phyloP scores from a whole-genome alignment of 2,329 filamentous ascomycete genomes.

The Cyphellophora europaea region DNA sequence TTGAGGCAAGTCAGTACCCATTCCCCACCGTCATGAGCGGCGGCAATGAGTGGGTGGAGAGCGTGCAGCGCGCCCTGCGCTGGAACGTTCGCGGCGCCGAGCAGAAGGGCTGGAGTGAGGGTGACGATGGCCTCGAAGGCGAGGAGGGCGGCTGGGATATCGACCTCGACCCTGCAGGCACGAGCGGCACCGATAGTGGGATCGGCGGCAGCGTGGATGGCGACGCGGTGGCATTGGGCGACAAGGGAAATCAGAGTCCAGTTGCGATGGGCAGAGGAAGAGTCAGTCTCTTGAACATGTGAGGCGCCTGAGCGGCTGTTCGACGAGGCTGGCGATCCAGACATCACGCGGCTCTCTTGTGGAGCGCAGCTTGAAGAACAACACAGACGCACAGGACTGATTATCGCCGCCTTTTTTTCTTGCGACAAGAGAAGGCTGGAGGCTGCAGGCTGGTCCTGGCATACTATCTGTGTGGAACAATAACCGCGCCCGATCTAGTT shows the following conservation, averaged over 20 bases:
- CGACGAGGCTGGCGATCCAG: too few relatives aligned
- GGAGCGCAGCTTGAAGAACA: too few relatives aligned
- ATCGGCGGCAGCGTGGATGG: conserved; percentile 59
- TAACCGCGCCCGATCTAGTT: too few relatives aligned
- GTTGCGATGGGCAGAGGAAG: conserved; percentile 39
- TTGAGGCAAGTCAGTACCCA: conserved; percentile 90
- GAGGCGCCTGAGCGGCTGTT: too few relatives aligned
- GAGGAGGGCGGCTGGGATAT: conserved; percentile 76
- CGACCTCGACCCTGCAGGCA: conserved; percentile 57
- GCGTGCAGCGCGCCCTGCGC: conserved; percentile 78
- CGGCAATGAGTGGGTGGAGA: conserved; percentile 92
- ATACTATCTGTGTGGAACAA: too few relatives aligned
- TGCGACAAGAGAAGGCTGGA: too few relatives aligned
- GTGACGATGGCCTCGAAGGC: conserved; percentile 24
- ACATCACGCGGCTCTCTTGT: too few relatives aligned
- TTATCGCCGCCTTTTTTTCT: too few relatives aligned
- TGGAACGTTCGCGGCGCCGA: conserved; percentile 92
- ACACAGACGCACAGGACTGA: too few relatives aligned
- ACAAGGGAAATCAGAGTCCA: background rate
- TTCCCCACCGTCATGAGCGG: conserved; percentile 92
- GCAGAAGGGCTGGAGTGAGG: conserved; percentile 71
- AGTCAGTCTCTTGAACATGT: conserved; percentile 19
- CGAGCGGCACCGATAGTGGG: conserved; percentile 33
- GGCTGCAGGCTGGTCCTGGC: too few relatives aligned
- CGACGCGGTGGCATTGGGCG: conserved; percentile 18